phyloP scores from a whole-genome alignment of 345 rosid species.

The Rhodomyrtus tomentosa region DNA sequence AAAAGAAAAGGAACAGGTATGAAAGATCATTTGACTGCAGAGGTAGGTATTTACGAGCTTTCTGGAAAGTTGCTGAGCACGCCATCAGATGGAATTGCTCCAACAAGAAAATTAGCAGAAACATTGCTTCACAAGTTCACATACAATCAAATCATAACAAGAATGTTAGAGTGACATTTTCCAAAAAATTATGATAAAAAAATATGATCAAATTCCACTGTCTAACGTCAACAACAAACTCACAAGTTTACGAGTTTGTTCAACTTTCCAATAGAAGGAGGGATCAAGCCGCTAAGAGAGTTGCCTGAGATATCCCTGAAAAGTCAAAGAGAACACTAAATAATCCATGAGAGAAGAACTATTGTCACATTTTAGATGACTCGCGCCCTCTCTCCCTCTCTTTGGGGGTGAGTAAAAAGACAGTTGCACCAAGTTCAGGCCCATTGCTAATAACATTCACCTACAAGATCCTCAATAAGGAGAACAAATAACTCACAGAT shows the following conservation, averaged over 20 bases:
- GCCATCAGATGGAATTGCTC: conserved; percentile 75
- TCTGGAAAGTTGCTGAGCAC: conserved; percentile 40
- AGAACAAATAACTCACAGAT: conserved; percentile 46
- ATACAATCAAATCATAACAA: conserved; percentile 8
- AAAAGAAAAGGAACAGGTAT: background rate
- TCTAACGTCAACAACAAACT: conserved; percentile 17
- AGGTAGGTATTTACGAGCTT: conserved; percentile 54
- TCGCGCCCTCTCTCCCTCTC: background rate
- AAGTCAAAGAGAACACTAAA: background rate
- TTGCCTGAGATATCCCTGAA: conserved; percentile 82
- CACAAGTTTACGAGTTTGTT: conserved; percentile 52
- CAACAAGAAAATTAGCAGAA: conserved; percentile 78
- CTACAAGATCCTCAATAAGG: background rate
- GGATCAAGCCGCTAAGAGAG: conserved; percentile 57
- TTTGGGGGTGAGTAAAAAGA: background rate
- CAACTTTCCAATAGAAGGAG: conserved; percentile 66
- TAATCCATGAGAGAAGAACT: background rate
- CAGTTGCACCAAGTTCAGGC: background rate
- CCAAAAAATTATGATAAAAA: background rate
- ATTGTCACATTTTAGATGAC: background rate
- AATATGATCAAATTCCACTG: background rate
- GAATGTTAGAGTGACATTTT: background rate
- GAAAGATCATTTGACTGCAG: background rate
- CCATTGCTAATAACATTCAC: background rate
- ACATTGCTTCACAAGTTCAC: conserved; percentile 45